Evolutionary conservation across 2,329 filamentous ascomycete genomes (phyloP), one percentile per base, ranked within the genome.

Genomic region (Aspergillus luchuensis): DNA sequence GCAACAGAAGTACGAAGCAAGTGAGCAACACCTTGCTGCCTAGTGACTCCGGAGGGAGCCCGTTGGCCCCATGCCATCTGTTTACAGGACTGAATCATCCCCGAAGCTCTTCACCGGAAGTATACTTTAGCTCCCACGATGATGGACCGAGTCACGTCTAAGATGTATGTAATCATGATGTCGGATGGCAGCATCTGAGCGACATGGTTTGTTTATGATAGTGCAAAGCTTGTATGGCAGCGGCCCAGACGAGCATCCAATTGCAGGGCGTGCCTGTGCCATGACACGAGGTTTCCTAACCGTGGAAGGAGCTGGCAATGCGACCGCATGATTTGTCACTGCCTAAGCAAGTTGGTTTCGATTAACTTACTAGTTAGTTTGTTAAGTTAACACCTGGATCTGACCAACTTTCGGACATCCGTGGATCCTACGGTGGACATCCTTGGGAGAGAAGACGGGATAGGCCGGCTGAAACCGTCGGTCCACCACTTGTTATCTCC

Each of bases 391-490:
- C 10, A 36, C 33, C 33, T 36, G 33, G 33, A 36, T 36, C 33
- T 36, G 33, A 55, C 56, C 58, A 30, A 49, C 39, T 49, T 59
- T 41, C 47, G 23, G 41, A 52, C 45, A 52, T 43, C 55, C 63
- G 57, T 57, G 58, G 56, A 59, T 58, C 38, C 57, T 13, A 43
- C 36, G n/a, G 15, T 47, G 54, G 13, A 28, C 28, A 62, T 50
- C 65, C 63, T 64, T 66, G 63, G 64, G 58, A 62, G 19, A 36
- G 54, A 23, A 17, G 48, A 58, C 57, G 63, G 63, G 57, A 56
- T 41, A 52, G 59, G 57, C 62, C 58, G 56, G 50, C 54, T 60
- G 60, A 60, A 65, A 64, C 60, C 63, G 33, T 51, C 55, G 57
- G 45, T 59, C 59, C 47, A 58, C 62, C 63, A 49, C 38, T 36